A percentile compares a stretch with the other conserved stretches of the same genome.
Evolutionary conservation across 2,329 filamentous ascomycete species (phyloP).

Genomic region (Colletotrichum tofieldiae): DNA sequence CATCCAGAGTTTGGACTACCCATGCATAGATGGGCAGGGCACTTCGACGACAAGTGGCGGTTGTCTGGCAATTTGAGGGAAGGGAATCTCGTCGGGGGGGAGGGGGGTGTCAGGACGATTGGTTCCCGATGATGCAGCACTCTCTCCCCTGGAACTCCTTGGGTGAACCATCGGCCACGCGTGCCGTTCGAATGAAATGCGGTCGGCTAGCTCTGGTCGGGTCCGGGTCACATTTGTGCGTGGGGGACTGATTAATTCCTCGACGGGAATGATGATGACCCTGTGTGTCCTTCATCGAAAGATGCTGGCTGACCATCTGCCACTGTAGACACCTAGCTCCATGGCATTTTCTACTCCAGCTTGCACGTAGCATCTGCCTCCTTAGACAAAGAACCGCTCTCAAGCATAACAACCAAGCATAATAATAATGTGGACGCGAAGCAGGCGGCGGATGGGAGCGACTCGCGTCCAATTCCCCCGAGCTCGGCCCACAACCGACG

Average conservation of each 20-base stretch:
- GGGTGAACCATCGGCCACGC: neutral
- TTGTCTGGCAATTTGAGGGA: neutral
- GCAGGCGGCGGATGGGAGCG: neutral
- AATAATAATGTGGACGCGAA: neutral
- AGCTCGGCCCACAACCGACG: neutral
- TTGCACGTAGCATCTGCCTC: neutral
- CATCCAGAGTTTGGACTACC: neutral
- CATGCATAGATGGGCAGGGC: slow-evolving; percentile 7
- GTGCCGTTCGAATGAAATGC: neutral
- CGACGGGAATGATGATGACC: neutral
- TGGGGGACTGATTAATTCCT: neutral
- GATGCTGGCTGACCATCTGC: neutral
- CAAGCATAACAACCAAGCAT: neutral
- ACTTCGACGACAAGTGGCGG: slow-evolving; percentile 10
- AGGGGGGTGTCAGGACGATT: neutral
- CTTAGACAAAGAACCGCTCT: neutral
- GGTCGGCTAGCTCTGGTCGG: neutral
- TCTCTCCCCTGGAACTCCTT: neutral
- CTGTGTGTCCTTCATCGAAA: neutral
- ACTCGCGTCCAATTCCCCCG: neutral
- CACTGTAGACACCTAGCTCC: neutral
- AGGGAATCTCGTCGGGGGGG: neutral
- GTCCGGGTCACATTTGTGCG: neutral
- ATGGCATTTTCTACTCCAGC: neutral
- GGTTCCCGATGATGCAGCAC: neutral